These are phyloP conservation scores for Podaxis sp. DNA, from an alignment of 768 basidiomycete species.

Conservation along the genomic window DNA sequence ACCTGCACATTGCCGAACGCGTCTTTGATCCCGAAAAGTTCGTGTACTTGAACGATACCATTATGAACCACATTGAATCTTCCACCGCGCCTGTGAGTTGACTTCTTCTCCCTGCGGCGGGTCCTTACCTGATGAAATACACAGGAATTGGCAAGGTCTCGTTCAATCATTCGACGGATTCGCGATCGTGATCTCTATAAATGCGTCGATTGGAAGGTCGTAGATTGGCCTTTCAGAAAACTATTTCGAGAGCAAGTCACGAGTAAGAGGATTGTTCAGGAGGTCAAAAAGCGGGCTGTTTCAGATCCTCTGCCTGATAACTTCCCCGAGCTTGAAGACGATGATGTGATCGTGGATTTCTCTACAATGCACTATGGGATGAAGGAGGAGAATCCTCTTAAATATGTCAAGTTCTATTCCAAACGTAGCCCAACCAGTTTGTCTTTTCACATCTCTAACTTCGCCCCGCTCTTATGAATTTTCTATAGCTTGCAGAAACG, in stretches of 20 bases:
- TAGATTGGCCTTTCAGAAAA: conserved; percentile 39
- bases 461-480: background rate
- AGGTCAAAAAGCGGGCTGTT: conserved; percentile 34
- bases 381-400: conserved; percentile 66
- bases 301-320: conserved; percentile 20
- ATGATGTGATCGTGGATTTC: conserved; percentile 65
- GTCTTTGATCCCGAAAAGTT: conserved; percentile 61
- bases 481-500: conserved; percentile 40
- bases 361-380: conserved; percentile 77
- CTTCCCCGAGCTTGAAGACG: conserved; percentile 33
- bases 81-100: conserved; percentile 48
- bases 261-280: conserved; percentile 37
- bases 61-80: conserved; percentile 59
- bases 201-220: conserved; percentile 62
- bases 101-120: background rate
- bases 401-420: conserved; percentile 71
- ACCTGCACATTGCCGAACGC: conserved; percentile 56
- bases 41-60: conserved; percentile 66
- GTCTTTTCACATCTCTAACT: conserved; percentile 17
- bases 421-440: conserved; percentile 61
- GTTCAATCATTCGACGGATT: conserved; percentile 62
- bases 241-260: conserved; percentile 42
- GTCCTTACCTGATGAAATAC: conserved; percentile 3
- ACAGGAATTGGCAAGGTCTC: conserved; percentile 61
- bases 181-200: conserved; percentile 65